A percentile compares a stretch with the other conserved stretches of the same genome.
Evolutionary conservation across 2,329 filamentous ascomycete genomes (phyloP).

Genomic region (Fusarium nygamai): DNA sequence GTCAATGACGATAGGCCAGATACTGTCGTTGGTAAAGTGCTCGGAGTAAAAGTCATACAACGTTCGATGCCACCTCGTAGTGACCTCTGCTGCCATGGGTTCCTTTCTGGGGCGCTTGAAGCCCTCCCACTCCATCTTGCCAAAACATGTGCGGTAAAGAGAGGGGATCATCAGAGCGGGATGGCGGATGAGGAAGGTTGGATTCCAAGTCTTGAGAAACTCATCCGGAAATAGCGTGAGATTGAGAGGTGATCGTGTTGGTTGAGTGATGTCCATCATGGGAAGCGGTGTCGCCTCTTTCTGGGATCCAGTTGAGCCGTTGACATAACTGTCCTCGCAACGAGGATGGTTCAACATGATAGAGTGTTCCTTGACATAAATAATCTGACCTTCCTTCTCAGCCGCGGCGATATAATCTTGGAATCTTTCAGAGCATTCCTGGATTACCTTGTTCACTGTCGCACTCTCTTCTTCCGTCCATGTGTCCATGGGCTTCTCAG

Average conservation of each 20-base stretch:
- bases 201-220: constrained; percentile 36
- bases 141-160: constrained; percentile 21
- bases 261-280: neutral
- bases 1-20: constrained; percentile 34
- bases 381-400: constrained; percentile 13
- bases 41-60: constrained; percentile 28
- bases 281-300: constrained; percentile 2
- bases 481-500: constrained; percentile 6
- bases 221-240: constrained; percentile 33
- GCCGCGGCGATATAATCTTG: constrained; percentile 21
- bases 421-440: constrained; percentile 21
- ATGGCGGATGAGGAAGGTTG: constrained; percentile 36
- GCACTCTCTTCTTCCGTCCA: constrained; percentile 28
- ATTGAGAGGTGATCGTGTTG: constrained; percentile 25
- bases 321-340: neutral
- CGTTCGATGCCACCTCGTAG: constrained; percentile 20
- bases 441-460: neutral
- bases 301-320: neutral
- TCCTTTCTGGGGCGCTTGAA: neutral
- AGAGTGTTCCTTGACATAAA: constrained; percentile 32
- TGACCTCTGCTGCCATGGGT: constrained; percentile 12
- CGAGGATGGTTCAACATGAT: constrained; percentile 18
- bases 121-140: neutral
- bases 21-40: constrained; percentile 10
- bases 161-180: constrained; percentile 27